Conservation (phyloP, 129 eudicot species). For the Gnaphalium uliginosum region DNA sequence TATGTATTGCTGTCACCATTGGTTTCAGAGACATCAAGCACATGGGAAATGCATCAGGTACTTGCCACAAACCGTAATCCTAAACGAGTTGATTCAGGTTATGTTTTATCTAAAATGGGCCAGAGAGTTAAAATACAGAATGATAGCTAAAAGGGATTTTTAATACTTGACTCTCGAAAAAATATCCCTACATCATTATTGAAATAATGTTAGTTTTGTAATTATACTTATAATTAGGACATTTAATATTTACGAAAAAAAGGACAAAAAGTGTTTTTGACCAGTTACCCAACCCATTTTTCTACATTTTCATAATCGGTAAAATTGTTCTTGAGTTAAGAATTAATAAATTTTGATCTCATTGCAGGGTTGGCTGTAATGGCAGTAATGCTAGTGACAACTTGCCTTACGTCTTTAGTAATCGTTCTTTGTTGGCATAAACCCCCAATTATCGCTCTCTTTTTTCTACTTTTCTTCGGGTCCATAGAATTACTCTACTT, state of each 20-base stretch:
- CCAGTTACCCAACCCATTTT: background rate
- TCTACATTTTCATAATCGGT: background rate
- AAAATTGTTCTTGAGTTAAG: background rate
- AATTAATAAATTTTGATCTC: background rate
- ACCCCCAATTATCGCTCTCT: slow-evolving; percentile 65
- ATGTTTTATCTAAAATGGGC: too few relatives aligned
- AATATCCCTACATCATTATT: background rate
- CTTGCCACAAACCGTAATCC: background rate
- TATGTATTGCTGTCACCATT: slow-evolving; percentile 88
- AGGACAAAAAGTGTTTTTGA: background rate
- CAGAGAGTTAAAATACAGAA: too few relatives aligned
- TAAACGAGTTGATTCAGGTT: too few relatives aligned
- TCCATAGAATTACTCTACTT: slow-evolving; percentile 79
- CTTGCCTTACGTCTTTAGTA: slow-evolving; percentile 83
- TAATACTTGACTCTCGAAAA: background rate
- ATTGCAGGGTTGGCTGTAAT: slow-evolving; percentile 84
- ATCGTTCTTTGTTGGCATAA: slow-evolving; percentile 87
- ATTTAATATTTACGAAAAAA: background rate
- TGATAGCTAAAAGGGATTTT: background rate
- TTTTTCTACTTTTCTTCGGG: slow-evolving; percentile 77
- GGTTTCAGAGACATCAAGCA: slow-evolving; percentile 92
- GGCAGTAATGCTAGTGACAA: slow-evolving; percentile 94
- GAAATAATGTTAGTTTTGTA: background rate
- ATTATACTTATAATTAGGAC: background rate
- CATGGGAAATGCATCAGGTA: slow-evolving; percentile 97